phyloP scores from a whole-genome alignment of 1,284 basidiomycete genomes.

The Earliella scabrosa region DNA sequence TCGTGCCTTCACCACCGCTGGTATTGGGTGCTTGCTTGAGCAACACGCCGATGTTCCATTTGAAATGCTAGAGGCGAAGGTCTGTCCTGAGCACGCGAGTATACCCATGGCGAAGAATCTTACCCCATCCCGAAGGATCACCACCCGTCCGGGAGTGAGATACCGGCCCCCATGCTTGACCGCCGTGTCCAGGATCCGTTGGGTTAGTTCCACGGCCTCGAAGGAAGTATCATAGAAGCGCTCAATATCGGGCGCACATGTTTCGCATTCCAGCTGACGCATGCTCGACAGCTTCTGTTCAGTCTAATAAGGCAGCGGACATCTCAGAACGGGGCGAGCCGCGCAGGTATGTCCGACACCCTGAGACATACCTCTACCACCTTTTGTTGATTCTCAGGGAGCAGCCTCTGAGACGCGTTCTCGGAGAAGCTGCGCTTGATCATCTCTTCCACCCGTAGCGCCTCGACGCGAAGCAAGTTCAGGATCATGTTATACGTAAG shows the following conservation, averaged over 20 bases:
- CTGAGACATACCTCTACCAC: conserved; percentile 66
- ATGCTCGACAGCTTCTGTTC: conserved; percentile 76
- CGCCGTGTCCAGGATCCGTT: conserved; percentile 69
- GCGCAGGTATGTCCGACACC: background rate
- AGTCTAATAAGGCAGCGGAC: conserved; percentile 49
- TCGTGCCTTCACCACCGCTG: conserved; percentile 51
- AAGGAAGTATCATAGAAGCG: conserved; percentile 79
- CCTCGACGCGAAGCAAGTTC: conserved; percentile 95
- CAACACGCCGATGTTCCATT: conserved; percentile 75
- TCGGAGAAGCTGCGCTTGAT: conserved; percentile 99
- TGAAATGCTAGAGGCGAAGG: conserved; percentile 69
- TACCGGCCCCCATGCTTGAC: conserved; percentile 68
- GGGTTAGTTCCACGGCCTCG: conserved; percentile 72
- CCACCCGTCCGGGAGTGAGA: conserved; percentile 77
- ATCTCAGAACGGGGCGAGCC: background rate
- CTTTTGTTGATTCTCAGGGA: conserved; percentile 93
- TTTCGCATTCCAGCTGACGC: conserved; percentile 69
- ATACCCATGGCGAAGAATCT: conserved; percentile 29
- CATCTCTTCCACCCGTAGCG: conserved; percentile 98
- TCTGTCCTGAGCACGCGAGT: background rate
- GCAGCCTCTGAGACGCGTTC: conserved; percentile 90
- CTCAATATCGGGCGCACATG: conserved; percentile 75
- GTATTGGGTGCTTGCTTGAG: conserved; percentile 69
- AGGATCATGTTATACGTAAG: conserved; percentile 99
- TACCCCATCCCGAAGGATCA: conserved; percentile 85